Conservation (phyloP, 164 flowering plant genomes). For the Umbellularia californica region DNA sequence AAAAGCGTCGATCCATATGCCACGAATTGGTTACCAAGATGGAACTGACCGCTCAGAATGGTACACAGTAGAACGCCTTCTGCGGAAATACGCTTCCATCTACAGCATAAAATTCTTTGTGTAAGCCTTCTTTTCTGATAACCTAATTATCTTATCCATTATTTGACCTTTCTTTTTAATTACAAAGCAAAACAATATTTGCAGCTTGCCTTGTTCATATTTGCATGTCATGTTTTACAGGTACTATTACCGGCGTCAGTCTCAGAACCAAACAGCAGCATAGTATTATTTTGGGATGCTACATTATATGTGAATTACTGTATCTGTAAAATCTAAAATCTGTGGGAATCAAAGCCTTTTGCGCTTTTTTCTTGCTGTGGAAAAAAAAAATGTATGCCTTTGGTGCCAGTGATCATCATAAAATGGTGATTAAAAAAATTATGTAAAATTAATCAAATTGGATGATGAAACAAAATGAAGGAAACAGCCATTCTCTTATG, state of each 20-base stretch:
- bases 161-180: neutral
- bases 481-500: too few relatives aligned
- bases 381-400: too few relatives aligned
- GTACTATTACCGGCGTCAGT: conserved; percentile 7
- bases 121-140: conserved; percentile 32
- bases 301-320: too few relatives aligned
- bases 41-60: conserved; percentile 79
- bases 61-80: conserved; percentile 84
- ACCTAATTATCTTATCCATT: neutral
- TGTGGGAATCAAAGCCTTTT: too few relatives aligned
- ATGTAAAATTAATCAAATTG: too few relatives aligned
- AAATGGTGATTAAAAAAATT: too few relatives aligned
- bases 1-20: conserved; percentile 92
- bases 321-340: too few relatives aligned
- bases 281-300: too few relatives aligned
- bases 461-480: too few relatives aligned
- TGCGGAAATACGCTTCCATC: conserved; percentile 77
- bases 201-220: neutral
- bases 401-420: too few relatives aligned
- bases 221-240: conserved; percentile 1
- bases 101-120: conserved; percentile 65
- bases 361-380: too few relatives aligned
- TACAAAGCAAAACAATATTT: neutral
- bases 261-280: neutral
- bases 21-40: conserved; percentile 83